phyloP scores from a whole-genome alignment of 352 stramenopile species.

The Phytophthora vignae region DNA sequence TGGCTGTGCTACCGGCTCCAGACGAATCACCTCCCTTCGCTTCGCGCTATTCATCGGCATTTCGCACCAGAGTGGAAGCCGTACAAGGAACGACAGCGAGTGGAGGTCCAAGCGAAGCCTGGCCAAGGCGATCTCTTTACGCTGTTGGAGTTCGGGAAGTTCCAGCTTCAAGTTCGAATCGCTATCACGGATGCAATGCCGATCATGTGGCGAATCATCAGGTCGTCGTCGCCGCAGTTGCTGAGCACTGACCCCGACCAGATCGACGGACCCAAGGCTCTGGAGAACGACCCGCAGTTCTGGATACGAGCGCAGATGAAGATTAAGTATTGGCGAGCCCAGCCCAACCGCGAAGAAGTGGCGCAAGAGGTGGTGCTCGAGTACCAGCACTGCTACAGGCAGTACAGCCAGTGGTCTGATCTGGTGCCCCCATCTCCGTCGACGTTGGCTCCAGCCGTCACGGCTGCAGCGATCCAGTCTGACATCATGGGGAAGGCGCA shows the following conservation, averaged over 20 bases:
- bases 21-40: slow-evolving; percentile 36
- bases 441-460: slow-evolving; percentile 18
- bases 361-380: slow-evolving; percentile 36
- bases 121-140: slow-evolving; percentile 33
- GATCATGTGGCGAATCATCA: slow-evolving; percentile 61
- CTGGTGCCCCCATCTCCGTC: slow-evolving; percentile 32
- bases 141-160: slow-evolving; percentile 42
- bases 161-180: slow-evolving; percentile 58
- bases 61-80: slow-evolving; percentile 55
- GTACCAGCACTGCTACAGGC: slow-evolving; percentile 43
- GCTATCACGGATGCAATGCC: slow-evolving; percentile 42
- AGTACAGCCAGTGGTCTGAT: slow-evolving; percentile 43
- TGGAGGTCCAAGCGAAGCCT: slow-evolving; percentile 26
- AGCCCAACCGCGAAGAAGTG: slow-evolving; percentile 17
- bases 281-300: slow-evolving; percentile 39
- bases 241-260: slow-evolving; percentile 25
- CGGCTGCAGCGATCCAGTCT: slow-evolving; percentile 17
- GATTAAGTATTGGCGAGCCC: slow-evolving; percentile 41
- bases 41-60: slow-evolving; percentile 53
- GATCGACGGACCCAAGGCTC: slow-evolving; percentile 1
- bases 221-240: slow-evolving; percentile 27
- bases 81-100: slow-evolving; percentile 33
- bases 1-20: slow-evolving; percentile 36
- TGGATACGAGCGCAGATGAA: slow-evolving; percentile 50
- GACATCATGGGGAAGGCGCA: slow-evolving; percentile 29